Evolutionary conservation across 352 stramenopile genomes (phyloP).

Genomic region (Pythium inflatum): DNA sequence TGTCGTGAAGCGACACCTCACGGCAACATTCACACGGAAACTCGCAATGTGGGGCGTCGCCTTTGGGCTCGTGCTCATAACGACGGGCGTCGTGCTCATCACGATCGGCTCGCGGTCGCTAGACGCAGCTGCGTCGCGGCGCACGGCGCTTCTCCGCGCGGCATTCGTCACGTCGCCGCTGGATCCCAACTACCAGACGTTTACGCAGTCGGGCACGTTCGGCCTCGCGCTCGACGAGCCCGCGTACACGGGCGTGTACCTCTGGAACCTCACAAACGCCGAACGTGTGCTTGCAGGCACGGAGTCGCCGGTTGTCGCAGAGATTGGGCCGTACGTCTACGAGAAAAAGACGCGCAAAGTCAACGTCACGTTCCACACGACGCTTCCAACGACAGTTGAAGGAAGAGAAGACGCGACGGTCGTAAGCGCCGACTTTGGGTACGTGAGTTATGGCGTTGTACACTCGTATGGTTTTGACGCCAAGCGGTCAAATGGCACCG

Average conservation of each 20-base stretch:
- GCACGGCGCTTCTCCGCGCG: constrained; percentile 9
- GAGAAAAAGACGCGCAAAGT: constrained; percentile 62
- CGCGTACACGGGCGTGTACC: constrained; percentile 60
- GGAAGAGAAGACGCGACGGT: neutral
- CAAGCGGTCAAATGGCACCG: constrained; percentile 65
- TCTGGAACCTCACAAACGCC: constrained; percentile 76
- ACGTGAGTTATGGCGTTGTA: constrained; percentile 57
- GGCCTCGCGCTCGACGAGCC: constrained; percentile 55
- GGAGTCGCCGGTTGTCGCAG: constrained; percentile 38
- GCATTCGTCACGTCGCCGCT: constrained; percentile 1
- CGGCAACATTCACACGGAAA: neutral
- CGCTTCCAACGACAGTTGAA: neutral
- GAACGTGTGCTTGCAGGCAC: constrained; percentile 40
- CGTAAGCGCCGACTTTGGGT: constrained; percentile 30
- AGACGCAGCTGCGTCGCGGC: constrained; percentile 21
- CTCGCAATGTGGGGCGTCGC: constrained; percentile 36
- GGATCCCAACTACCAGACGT: constrained; percentile 9
- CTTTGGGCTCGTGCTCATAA: constrained; percentile 31
- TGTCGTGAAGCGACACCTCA: constrained; percentile 4
- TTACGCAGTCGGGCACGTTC: constrained; percentile 40
- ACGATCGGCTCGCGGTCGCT: constrained; percentile 34
- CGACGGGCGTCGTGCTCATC: constrained; percentile 33
- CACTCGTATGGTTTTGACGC: constrained; percentile 50
- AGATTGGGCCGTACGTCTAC: constrained; percentile 76
- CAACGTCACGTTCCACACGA: constrained; percentile 46